These are phyloP conservation scores for Rhizoclosmatium globosum DNA, from an alignment of 192 early-diverging fungal genomes.

Conservation along the genomic window DNA sequence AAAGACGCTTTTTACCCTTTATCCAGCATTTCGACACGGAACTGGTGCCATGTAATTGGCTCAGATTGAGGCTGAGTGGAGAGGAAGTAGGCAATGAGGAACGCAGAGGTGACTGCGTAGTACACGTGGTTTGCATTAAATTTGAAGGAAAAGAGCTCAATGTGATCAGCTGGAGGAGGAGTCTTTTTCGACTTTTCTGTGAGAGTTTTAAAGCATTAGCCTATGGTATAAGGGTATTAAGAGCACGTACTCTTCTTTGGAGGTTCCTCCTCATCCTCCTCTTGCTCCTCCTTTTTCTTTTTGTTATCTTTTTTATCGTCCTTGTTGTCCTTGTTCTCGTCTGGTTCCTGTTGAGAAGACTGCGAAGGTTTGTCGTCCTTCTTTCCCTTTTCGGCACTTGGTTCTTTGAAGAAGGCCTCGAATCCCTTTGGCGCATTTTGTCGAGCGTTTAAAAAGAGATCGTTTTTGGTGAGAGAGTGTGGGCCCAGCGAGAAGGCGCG, in stretches of 20 bases:
- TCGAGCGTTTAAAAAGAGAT: too few relatives aligned
- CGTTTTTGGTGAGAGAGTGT: too few relatives aligned
- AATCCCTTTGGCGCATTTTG: slow-evolving; percentile 71
- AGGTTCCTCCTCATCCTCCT: slow-evolving; percentile 34
- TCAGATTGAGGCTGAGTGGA: slow-evolving; percentile 27
- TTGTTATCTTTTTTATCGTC: neutral
- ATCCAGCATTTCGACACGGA: slow-evolving; percentile 86
- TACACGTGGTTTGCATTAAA: slow-evolving; percentile 17
- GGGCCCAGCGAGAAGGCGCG: neutral
- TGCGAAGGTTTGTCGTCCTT: neutral
- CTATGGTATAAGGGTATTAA: neutral
- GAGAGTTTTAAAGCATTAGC: too few relatives aligned
- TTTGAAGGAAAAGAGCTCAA: slow-evolving; percentile 32
- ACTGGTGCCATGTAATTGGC: slow-evolving; percentile 94
- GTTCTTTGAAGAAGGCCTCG: slow-evolving; percentile 67
- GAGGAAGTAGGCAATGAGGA: slow-evolving; percentile 16
- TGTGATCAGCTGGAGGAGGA: slow-evolving; percentile 10
- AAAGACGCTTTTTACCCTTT: too few relatives aligned
- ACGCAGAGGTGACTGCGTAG: slow-evolving; percentile 12
- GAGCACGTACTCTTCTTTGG: slow-evolving; percentile 11
- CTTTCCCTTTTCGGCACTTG: slow-evolving; percentile 13
- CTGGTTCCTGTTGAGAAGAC: too few relatives aligned
- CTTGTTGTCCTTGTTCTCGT: neutral
- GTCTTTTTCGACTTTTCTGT: neutral
- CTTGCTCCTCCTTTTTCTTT: neutral